phyloP scores from a whole-genome alignment of 768 basidiomycete species.

The Auricularia auricula-judae region DNA sequence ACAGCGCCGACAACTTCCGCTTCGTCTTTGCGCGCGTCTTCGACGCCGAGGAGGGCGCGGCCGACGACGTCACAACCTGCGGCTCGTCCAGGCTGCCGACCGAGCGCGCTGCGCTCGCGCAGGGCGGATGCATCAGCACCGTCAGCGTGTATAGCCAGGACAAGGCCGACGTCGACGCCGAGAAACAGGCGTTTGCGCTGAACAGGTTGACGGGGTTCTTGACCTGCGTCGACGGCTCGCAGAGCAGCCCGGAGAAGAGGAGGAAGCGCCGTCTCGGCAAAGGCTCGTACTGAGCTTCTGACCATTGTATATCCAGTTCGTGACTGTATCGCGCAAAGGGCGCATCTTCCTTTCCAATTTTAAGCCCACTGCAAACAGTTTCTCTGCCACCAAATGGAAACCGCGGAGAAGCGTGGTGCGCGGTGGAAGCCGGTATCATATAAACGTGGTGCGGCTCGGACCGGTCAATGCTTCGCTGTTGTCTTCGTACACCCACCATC shows the following conservation, averaged over 20 bases:
- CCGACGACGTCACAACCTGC: constrained; percentile 32
- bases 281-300: no score
- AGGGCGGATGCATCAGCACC: constrained; percentile 31
- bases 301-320: no score
- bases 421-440: no score
- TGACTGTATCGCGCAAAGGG: constrained; percentile 5
- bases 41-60: constrained; percentile 16
- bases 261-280: no score
- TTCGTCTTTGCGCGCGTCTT: constrained; percentile 36
- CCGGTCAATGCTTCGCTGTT: no score
- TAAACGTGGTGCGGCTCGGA: neutral
- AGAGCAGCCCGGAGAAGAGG: neutral
- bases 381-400: no score
- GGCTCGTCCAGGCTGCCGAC: constrained; percentile 31
- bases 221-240: neutral
- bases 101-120: constrained; percentile 28
- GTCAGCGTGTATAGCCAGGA: constrained; percentile 38
- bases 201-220: neutral
- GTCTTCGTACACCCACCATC: no score
- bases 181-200: constrained; percentile 26
- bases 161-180: constrained; percentile 33
- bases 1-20: constrained; percentile 25
- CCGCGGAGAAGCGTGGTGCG: neutral
- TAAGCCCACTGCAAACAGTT: neutral
- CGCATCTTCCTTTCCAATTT: constrained; percentile 41